Percentiles rank a stretch among this genome's conserved stretches.
phyloP scores from a whole-genome alignment of 176 grass and related monocot species.

The Leersia perrieri region DNA sequence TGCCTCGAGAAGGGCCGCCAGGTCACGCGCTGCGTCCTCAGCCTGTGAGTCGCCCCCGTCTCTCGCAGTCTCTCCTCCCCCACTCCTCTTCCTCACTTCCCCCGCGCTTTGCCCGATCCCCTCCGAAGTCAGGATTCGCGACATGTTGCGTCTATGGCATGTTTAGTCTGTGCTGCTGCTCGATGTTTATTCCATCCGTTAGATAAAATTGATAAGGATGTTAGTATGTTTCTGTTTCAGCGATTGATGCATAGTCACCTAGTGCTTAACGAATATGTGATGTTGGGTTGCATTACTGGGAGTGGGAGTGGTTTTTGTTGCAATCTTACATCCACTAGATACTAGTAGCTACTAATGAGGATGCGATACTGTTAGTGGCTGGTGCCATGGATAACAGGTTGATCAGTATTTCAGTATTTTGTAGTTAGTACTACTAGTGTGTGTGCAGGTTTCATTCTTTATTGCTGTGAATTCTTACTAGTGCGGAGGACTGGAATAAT shows the following conservation, averaged over 20 bases:
- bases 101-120: not conserved
- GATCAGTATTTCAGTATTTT: not conserved
- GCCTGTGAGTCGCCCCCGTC: conserved; percentile 54
- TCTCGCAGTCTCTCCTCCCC: not conserved
- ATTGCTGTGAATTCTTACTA: not conserved
- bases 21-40: conserved; percentile 71
- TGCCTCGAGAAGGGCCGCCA: conserved; percentile 88
- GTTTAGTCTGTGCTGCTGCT: conserved; percentile 5
- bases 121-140: conserved; percentile 12
- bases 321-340: not conserved
- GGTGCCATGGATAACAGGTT: not conserved
- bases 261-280: not conserved
- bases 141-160: conserved; percentile 23
- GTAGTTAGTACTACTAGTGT: not conserved
- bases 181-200: not conserved
- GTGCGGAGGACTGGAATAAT: not conserved
- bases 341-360: not conserved
- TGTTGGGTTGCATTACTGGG: not conserved
- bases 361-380: not conserved
- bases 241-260: not conserved
- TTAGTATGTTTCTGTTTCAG: not conserved
- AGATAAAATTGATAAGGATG: not conserved
- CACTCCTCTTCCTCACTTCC: not conserved
- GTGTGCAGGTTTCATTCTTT: not conserved
- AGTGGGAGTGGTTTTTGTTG: not conserved